Conservation (phyloP, 1,284 basidiomycete species). For the Athelia sp. region DNA sequence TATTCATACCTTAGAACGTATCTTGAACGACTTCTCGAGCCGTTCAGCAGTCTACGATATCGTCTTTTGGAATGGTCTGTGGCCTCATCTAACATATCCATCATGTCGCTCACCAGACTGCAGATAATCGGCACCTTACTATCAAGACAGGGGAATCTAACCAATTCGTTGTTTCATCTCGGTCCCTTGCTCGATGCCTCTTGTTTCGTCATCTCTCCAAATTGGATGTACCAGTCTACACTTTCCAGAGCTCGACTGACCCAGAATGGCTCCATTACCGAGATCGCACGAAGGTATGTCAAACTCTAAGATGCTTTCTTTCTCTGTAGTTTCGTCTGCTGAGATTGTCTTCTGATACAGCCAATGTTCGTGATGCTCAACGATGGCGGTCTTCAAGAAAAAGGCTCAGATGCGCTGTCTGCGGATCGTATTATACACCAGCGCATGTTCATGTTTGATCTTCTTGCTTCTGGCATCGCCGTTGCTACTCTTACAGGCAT, state of each 20-base stretch:
- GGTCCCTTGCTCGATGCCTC: slow-evolving; percentile 45
- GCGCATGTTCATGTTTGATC: slow-evolving; percentile 40
- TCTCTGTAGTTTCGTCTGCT: no score
- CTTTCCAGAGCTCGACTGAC: slow-evolving; percentile 41
- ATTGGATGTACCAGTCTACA: slow-evolving; percentile 34
- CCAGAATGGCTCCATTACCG: slow-evolving; percentile 44
- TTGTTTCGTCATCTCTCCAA: slow-evolving; percentile 45
- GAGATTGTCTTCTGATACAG: slow-evolving; percentile 23
- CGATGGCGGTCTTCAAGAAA: slow-evolving; percentile 37
- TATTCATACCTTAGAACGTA: slow-evolving; percentile 44
- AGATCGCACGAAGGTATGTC: slow-evolving; percentile 32
- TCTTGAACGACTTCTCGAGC: slow-evolving; percentile 41
- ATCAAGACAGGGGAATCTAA: slow-evolving; percentile 29
- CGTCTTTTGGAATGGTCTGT: slow-evolving; percentile 55
- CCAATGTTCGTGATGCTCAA: slow-evolving; percentile 64
- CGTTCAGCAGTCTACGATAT: slow-evolving; percentile 57
- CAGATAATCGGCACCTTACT: slow-evolving; percentile 38
- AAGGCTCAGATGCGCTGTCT: slow-evolving; percentile 9
- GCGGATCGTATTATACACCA: slow-evolving; percentile 38
- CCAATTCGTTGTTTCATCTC: slow-evolving; percentile 34
- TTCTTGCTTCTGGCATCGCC: slow-evolving; percentile 45
- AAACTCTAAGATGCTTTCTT: no score
- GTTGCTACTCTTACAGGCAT: slow-evolving; percentile 45
- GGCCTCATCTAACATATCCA: not conserved
- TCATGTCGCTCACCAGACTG: not conserved